phyloP scores from a whole-genome alignment of 2,329 filamentous ascomycete genomes.

The Apiospora sp. region DNA sequence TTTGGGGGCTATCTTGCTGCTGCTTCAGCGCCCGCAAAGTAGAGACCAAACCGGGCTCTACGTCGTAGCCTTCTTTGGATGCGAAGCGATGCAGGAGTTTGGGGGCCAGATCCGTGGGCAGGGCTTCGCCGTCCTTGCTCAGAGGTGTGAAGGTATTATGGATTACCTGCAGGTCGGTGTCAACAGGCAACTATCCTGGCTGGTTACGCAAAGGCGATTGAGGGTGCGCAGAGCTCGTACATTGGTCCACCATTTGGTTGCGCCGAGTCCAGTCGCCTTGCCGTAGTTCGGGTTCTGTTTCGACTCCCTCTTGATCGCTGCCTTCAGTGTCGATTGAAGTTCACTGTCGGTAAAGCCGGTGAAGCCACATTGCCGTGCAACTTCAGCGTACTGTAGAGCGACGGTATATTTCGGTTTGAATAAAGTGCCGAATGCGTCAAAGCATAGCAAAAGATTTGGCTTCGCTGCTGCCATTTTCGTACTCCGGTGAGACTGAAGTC shows the following conservation, averaged over 20 bases:
- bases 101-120: slow-evolving; percentile 55
- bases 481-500: no score
- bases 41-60: slow-evolving; percentile 54
- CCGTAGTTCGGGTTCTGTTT: slow-evolving; percentile 66
- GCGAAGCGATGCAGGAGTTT: slow-evolving; percentile 61
- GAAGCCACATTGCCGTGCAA: slow-evolving; percentile 60
- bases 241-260: slow-evolving; percentile 66
- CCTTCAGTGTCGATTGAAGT: slow-evolving; percentile 43
- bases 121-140: slow-evolving; percentile 36
- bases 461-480: not conserved
- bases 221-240: slow-evolving; percentile 44
- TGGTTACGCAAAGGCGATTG: not conserved
- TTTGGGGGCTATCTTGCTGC: slow-evolving; percentile 21
- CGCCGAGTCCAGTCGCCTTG: slow-evolving; percentile 56
- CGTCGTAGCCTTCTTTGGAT: slow-evolving; percentile 58
- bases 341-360: slow-evolving; percentile 49
- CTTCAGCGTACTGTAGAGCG: slow-evolving; percentile 59
- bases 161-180: slow-evolving; percentile 54
- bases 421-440: slow-evolving; percentile 72
- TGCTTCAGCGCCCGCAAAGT: slow-evolving; percentile 52
- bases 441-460: slow-evolving; percentile 62
- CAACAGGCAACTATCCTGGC: not conserved
- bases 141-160: slow-evolving; percentile 58
- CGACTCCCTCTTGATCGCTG: slow-evolving; percentile 57
- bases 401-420: slow-evolving; percentile 61